Base-by-base conservation (phyloP, 192 early-diverging fungal genomes). In the Coemansia sp. region DNA sequence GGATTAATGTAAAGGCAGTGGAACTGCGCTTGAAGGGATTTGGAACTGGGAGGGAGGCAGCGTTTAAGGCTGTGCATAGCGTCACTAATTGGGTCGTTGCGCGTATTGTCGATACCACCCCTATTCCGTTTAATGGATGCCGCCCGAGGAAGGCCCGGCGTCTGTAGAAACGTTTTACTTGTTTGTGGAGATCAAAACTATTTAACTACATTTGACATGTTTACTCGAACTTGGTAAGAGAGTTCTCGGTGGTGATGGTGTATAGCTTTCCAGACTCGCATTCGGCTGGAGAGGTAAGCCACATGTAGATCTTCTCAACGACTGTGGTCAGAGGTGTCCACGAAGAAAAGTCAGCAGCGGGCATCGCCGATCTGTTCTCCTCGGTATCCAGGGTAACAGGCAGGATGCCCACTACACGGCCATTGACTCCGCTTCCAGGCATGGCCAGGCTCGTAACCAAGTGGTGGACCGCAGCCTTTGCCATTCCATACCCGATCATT, bases 381-480 rank as follows among this genome's bases (percentile, higher is more conserved):
- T 93, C 91, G 0, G 97, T 99, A 66, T 99, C 97, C 44, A 99
- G 80, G 2, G 89, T 95, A 1, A 89, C 78, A 11, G 92, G 89
- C 44, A 88, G 81, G 39, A 93, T 81, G 8, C 87, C 94, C 31
- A 86, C 85, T 6, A 93, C 91, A 27, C 86, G 86, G 53, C 89
- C 86, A 36, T 92, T 92, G 14, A 99, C 74, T 5, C 95, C 97
- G 62, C 88, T 88, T 14, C 81, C 86, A 5, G 56, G 62, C 44
- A 85, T 66, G 42, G 94, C 91, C 46, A 92, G 72, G 68, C 90
- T 92, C 35, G 87, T 75, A 0, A 94, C 88, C 64, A 97, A 73
- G 39, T 99, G 97, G 80, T 97, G 95, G 24, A 96, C 94, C 6
- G 90, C 90, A 14, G 95, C 93, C 75, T 99, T 99, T 50, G 94